Conservation (phyloP, 108 stramenopile genomes). For the Chaetoceros tenuissimus region DNA sequence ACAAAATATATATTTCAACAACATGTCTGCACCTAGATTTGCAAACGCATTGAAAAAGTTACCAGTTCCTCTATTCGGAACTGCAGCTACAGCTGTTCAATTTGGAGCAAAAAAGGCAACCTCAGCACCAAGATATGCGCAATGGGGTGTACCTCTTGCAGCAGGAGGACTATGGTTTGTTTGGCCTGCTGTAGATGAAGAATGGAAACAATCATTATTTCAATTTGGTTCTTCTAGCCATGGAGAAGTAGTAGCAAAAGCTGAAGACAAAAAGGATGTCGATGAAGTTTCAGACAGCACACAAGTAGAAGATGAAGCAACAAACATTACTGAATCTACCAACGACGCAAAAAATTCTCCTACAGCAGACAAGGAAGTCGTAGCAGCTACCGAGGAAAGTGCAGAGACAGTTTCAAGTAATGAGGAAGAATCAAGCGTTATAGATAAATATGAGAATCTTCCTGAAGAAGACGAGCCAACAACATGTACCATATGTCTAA, state of each 20-base stretch:
- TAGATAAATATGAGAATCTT: slow-evolving; percentile 57
- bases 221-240: background rate
- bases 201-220: slow-evolving; percentile 6
- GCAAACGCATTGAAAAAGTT: background rate
- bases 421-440: too few relatives aligned
- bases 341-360: too few relatives aligned
- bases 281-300: too few relatives aligned
- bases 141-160: slow-evolving; percentile 10
- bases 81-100: slow-evolving; percentile 7
- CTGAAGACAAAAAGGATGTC: background rate
- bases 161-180: slow-evolving; percentile 22
- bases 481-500: slow-evolving; percentile 71
- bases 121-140: slow-evolving; percentile 6
- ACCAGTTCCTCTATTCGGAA: slow-evolving; percentile 20
- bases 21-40: background rate
- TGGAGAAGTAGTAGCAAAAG: background rate
- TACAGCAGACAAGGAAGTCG: too few relatives aligned
- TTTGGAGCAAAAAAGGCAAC: slow-evolving; percentile 11
- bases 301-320: too few relatives aligned
- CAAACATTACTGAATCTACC: too few relatives aligned
- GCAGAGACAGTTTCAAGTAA: too few relatives aligned
- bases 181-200: slow-evolving; percentile 23
- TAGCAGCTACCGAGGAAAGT: too few relatives aligned
- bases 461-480: slow-evolving; percentile 75
- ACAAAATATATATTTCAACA: too few relatives aligned